A percentile compares a stretch with the other conserved stretches of the same genome.
phyloP scores from a whole-genome alignment of 352 stramenopile species.

The Pythium oligandrum region DNA sequence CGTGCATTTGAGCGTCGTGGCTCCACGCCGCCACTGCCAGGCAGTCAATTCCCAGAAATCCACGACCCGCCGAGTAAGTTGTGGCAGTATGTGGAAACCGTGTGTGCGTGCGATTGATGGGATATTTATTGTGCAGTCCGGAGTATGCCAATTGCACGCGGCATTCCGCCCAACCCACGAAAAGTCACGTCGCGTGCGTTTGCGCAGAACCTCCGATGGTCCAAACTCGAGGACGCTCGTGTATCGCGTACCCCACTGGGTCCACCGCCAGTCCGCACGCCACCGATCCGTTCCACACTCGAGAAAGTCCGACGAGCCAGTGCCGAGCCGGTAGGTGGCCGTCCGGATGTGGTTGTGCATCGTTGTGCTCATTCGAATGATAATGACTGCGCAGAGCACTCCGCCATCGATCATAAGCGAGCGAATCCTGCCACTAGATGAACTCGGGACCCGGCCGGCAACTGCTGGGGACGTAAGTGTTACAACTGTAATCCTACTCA shows the following conservation, averaged over 20 bases:
- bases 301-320: not conserved
- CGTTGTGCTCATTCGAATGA: too few relatives aligned
- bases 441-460: constrained; percentile 17
- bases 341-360: too few relatives aligned
- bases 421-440: constrained; percentile 13
- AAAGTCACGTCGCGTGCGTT: constrained; percentile 34
- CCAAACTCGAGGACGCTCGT: constrained; percentile 32
- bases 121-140: too few relatives aligned
- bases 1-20: not conserved
- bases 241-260: not conserved
- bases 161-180: constrained; percentile 12
- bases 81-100: too few relatives aligned
- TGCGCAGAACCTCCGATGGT: constrained; percentile 42
- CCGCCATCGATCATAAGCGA: not conserved
- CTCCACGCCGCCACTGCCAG: constrained; percentile 1
- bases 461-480: constrained; percentile 24
- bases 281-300: not conserved
- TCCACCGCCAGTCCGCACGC: not conserved
- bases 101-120: too few relatives aligned
- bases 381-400: too few relatives aligned
- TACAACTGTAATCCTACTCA: not conserved
- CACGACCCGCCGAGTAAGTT: constrained; percentile 23
- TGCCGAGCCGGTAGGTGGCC: too few relatives aligned
- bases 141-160: too few relatives aligned
- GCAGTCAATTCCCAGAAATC: constrained; percentile 53